Evolutionary conservation across 1,284 basidiomycete species (phyloP), one percentile per base, ranked within the genome.

Genomic region (Apiotrichum domesticum): DNA sequence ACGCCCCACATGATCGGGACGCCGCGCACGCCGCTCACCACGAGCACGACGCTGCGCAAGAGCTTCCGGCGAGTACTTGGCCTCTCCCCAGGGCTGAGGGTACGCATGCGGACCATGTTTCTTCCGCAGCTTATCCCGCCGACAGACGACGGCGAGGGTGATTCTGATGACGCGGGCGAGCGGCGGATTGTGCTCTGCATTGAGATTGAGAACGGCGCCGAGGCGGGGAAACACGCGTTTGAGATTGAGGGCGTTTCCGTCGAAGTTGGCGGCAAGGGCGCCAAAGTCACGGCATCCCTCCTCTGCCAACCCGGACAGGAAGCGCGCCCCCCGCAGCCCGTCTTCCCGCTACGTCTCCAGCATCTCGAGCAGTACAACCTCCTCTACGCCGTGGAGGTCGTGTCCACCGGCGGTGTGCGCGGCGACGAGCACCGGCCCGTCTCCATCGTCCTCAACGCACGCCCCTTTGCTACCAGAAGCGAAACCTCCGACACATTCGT

Each of bases 71-170:
- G 87, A 64, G 85, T 87, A 1, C 73, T 94, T 13, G 79, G 80
- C 46, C 86, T 87, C 0, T 84, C 86, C 3, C 87, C 87, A 13
- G 90, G 89, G 1, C 87, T 94, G 71, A 82, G 84, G 32, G 87
- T 94, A 15, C 84, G 90, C 37, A 92, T 93, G 89, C 83, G 89
- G 21, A 91, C 89, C 0, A 84, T 90, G 6, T 89, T 91, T 64
- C 84, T 92, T 2, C 90, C 90, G 0, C 86, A 89, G 65, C 82
- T 91, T 15, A 79, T 71, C 9, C 61, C 65, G 85, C 54, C 77
- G 85, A 63, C 53, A 4, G 54, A 59, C 33, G 63, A 58, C 15
- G 61, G 53, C 29, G 79, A 81, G 51, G 74, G 74, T 72, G 64
- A 66, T 42, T 84, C 86, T 66, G 86, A 87, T 0, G 87, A 85